Evolutionary conservation across 108 stramenopile genomes (phyloP).

Genomic region (Poteriospumella lacustris): DNA sequence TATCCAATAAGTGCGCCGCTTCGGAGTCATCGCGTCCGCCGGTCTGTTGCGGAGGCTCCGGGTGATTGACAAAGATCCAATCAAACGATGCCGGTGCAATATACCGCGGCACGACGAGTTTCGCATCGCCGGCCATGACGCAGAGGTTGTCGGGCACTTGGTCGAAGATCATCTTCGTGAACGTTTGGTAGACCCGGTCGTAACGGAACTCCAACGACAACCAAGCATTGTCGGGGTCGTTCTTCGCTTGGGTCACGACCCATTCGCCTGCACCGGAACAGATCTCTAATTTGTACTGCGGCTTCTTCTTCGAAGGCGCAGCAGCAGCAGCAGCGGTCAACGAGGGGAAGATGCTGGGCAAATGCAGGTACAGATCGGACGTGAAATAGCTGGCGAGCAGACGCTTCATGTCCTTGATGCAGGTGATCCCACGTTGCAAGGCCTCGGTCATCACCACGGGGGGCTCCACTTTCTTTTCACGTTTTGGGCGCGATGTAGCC

Average conservation of each 20-base stretch:
- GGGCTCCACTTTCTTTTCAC: too few relatives aligned
- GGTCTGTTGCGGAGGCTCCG: conserved; percentile 23
- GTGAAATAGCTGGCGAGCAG: too few relatives aligned
- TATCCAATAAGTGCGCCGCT: background rate
- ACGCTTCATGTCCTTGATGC: too few relatives aligned
- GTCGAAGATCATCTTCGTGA: background rate
- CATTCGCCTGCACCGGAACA: conserved; percentile 30
- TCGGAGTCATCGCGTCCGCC: conserved; percentile 1
- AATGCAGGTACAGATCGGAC: too few relatives aligned
- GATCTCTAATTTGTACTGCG: conserved; percentile 27
- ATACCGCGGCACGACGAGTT: background rate
- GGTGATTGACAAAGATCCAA: conserved; percentile 14
- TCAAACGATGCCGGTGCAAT: background rate
- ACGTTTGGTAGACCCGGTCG: conserved; percentile 26
- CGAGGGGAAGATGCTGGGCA: too few relatives aligned
- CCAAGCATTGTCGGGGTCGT: background rate
- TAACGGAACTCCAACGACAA: conserved; percentile 11
- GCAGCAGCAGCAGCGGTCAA: too few relatives aligned
- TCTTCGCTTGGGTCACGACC: background rate
- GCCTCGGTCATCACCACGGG: too few relatives aligned
- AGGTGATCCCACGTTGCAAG: too few relatives aligned
- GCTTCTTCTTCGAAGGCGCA: too few relatives aligned
- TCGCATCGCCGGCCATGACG: conserved; percentile 9
- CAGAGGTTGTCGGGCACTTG: background rate
- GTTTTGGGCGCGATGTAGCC: too few relatives aligned